Base-by-base conservation (phyloP, 208 protist species). In the Leptomonas pyrrhocoris region DNA sequence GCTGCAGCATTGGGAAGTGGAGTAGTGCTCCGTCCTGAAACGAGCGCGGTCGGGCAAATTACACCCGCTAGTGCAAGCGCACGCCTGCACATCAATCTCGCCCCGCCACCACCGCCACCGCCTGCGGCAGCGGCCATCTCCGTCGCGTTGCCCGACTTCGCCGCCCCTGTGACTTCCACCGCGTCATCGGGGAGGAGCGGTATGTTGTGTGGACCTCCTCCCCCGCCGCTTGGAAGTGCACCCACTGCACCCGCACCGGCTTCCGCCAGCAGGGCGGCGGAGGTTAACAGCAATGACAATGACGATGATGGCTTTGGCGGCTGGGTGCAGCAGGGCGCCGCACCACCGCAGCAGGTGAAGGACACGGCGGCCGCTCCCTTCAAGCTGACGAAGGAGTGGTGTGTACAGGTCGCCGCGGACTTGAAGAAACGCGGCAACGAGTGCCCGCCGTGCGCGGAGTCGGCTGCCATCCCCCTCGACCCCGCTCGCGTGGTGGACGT, bases 271-370 rank as follows among this genome's bases (percentile, higher is more conserved):
- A 34, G 53, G 11, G 16, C 5, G 16, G 53, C 53, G 7, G 30
- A 40, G 5, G 34, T 40, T 49, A 28, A 6, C 34, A 19, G 1
- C 13, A 25, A 25, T 13, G 49, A 58, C 49, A 16, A 25, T 57
- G 56, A 65, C 46, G 59, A 74, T 31, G 59, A 74, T 16, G 60
- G 56, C 42, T 76, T 76, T 51, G 71, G 62, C 12, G 71, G 55
- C 43, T 69, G 55, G 51, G 62, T 65, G 27, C 71, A 65, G 54
- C 70, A 38, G 50, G n/a, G 42, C 34, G 13, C 67, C 28, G 57
- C 48, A 8, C 46, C 48, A 8, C 46, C 49, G 11, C 45, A 16
- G 21, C 0, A 36, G 7, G 48, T 12, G 12, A 16, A 21, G 19
- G 16, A 18, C 5, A n/a, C 50, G 18, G 40, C 38, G 27, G 11